Evolutionary conservation across 139 green algal genomes (phyloP).

Genomic region (Closterium sp.): DNA sequence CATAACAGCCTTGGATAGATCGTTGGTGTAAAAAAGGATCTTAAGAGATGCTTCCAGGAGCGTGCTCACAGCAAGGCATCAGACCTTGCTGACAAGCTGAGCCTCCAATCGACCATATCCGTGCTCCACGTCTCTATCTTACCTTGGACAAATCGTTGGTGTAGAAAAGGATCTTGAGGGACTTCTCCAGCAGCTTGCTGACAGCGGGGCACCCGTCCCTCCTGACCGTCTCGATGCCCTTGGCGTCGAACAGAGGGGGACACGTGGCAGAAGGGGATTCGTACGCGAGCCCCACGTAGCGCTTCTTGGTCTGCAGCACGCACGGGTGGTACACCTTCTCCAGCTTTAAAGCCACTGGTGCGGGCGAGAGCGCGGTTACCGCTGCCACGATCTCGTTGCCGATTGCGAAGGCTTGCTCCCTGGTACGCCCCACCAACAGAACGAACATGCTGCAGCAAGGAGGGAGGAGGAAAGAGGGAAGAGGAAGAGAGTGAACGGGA

Average conservation of each 20-base stretch:
- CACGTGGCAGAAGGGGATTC: slow-evolving; percentile 68
- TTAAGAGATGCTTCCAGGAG: no score
- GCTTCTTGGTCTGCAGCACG: slow-evolving; percentile 95
- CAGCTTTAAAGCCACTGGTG: slow-evolving; percentile 87
- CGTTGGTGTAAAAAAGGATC: no score
- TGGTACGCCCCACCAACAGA: slow-evolving; percentile 66
- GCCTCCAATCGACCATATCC: no score
- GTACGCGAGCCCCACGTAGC: slow-evolving; percentile 91
- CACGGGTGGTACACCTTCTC: slow-evolving; percentile 97
- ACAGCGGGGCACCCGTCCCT: slow-evolving; percentile 89
- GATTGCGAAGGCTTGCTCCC: slow-evolving; percentile 76
- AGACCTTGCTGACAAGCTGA: no score
- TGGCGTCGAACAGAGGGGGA: slow-evolving; percentile 71
- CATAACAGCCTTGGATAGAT: no score
- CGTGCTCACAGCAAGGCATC: no score
- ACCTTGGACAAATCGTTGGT: neutral
- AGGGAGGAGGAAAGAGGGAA: neutral
- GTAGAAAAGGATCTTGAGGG: slow-evolving; percentile 79
- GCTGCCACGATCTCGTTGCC: slow-evolving; percentile 81
- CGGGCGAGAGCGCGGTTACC: slow-evolving; percentile 83
- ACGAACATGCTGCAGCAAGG: slow-evolving; percentile 78
- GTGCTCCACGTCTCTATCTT: neutral
- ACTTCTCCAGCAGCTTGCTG: slow-evolving; percentile 82
- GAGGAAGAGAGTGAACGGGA: neutral
- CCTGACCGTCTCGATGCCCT: slow-evolving; percentile 93